phyloP scores from a whole-genome alignment of 2,329 filamentous ascomycete species.

The Paecilomyces niveus region DNA sequence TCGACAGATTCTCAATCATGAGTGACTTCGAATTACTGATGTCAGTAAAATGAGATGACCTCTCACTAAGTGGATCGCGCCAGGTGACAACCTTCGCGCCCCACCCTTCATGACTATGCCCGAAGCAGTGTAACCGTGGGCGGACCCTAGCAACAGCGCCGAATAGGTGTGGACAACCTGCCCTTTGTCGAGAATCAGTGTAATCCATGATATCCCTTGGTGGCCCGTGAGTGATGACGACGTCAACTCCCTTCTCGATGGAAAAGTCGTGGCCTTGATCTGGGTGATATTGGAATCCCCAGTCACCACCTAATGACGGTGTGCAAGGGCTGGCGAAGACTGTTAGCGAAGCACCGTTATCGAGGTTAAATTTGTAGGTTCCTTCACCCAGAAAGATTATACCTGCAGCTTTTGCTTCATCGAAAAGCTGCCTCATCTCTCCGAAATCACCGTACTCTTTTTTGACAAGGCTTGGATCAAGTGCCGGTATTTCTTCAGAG shows the following conservation, averaged over 20 bases:
- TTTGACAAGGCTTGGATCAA: slow-evolving; percentile 21
- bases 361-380: slow-evolving; percentile 39
- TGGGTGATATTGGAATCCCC: slow-evolving; percentile 45
- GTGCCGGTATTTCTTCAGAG: slow-evolving; percentile 14
- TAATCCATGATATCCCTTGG: slow-evolving; percentile 46
- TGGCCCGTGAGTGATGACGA: slow-evolving; percentile 52
- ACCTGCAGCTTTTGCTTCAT: slow-evolving; percentile 27
- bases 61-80: slow-evolving; percentile 27
- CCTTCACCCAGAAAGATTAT: slow-evolving; percentile 48
- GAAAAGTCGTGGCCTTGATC: slow-evolving; percentile 30
- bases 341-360: slow-evolving; percentile 43
- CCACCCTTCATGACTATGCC: slow-evolving; percentile 46
- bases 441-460: slow-evolving; percentile 35
- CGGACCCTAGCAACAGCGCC: slow-evolving; percentile 20
- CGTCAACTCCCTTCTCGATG: slow-evolving; percentile 30
- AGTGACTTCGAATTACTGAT: slow-evolving; percentile 38
- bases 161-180: slow-evolving; percentile 27
- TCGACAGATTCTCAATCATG: slow-evolving; percentile 21
- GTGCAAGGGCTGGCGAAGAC: slow-evolving; percentile 52
- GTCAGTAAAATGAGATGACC: slow-evolving; percentile 39
- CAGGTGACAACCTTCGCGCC: slow-evolving; percentile 50
- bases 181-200: slow-evolving; percentile 20
- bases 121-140: slow-evolving; percentile 34
- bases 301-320: slow-evolving; percentile 37
- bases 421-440: slow-evolving; percentile 34